These are phyloP conservation scores for Arachnopeziza araneosa DNA, from an alignment of 2,329 filamentous ascomycete species.

Conservation along the genomic window DNA sequence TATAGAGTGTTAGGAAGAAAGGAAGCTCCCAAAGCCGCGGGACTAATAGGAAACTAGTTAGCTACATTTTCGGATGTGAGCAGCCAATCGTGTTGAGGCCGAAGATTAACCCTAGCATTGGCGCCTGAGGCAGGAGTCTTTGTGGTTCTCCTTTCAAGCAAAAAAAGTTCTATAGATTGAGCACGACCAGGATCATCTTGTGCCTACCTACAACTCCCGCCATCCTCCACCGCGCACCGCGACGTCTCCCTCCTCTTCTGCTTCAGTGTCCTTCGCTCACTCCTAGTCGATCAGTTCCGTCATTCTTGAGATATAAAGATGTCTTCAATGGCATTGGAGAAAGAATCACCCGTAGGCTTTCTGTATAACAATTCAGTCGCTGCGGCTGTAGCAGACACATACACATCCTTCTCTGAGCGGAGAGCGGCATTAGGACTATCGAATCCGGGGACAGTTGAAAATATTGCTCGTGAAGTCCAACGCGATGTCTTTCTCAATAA, in stretches of 20 bases:
- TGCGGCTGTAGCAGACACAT: constrained; percentile 66
- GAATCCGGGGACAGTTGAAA: constrained; percentile 91
- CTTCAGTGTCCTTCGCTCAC: constrained; percentile 1
- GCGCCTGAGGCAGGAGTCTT: background rate
- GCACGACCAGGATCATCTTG: background rate
- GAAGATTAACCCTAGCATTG: background rate
- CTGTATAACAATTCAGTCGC: constrained; percentile 70
- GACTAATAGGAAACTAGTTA: background rate
- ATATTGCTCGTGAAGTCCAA: constrained; percentile 84
- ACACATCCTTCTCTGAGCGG: constrained; percentile 76
- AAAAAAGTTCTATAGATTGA: background rate
- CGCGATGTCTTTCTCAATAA: constrained; percentile 95
- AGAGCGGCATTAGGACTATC: constrained; percentile 81
- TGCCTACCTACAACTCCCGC: background rate
- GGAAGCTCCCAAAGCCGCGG: background rate
- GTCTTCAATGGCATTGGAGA: constrained; percentile 28
- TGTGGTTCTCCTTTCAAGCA: background rate
- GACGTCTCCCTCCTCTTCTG: background rate
- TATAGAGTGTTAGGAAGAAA: background rate
- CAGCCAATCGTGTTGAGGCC: background rate
- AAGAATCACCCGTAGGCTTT: constrained; percentile 54
- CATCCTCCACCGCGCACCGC: background rate
- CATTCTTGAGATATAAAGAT: constrained; percentile 14
- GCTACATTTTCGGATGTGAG: background rate
- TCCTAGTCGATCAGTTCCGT: background rate